Evolutionary conservation across 768 basidiomycete species (phyloP).

Genomic region (Amanita rubescens): DNA sequence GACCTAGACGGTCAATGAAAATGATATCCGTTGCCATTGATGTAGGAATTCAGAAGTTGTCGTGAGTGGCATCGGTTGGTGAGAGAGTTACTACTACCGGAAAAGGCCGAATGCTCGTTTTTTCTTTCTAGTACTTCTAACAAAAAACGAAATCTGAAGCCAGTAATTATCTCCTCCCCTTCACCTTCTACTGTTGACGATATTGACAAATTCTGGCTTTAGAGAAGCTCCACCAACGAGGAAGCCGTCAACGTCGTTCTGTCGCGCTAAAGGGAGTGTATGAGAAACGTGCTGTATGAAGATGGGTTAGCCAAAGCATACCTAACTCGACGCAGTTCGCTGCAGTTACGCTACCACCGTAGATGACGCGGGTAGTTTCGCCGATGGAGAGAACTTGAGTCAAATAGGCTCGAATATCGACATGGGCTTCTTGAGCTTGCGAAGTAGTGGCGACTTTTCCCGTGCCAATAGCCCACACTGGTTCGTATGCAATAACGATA

Average conservation of each 20-base stretch:
- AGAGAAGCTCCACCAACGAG: slow-evolving; percentile 96
- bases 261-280: slow-evolving; percentile 41
- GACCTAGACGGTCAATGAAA: slow-evolving; percentile 34
- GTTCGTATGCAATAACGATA: slow-evolving; percentile 93
- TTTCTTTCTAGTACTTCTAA: too few species aligned
- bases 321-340: slow-evolving; percentile 83
- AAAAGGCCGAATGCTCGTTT: too few species aligned
- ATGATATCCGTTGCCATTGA: slow-evolving; percentile 30
- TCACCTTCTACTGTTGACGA: slow-evolving; percentile 54
- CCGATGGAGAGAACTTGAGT: slow-evolving; percentile 62
- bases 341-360: slow-evolving; percentile 93
- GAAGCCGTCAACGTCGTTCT: slow-evolving; percentile 92
- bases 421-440: slow-evolving; percentile 94
- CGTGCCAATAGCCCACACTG: slow-evolving; percentile 98
- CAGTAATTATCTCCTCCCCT: too few species aligned
- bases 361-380: slow-evolving; percentile 77
- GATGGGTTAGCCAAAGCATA: slow-evolving; percentile 30
- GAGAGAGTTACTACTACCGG: too few species aligned
- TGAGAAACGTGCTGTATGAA: neutral
- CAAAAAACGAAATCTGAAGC: too few species aligned
- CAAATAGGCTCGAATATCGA: slow-evolving; percentile 73
- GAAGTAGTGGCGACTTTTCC: slow-evolving; percentile 87
- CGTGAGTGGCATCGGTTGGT: too few species aligned
- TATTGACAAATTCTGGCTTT: slow-evolving; percentile 94
- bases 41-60: too few species aligned